Conservation (phyloP, 2,329 filamentous ascomycete genomes). For the Seiridium cupressi region DNA sequence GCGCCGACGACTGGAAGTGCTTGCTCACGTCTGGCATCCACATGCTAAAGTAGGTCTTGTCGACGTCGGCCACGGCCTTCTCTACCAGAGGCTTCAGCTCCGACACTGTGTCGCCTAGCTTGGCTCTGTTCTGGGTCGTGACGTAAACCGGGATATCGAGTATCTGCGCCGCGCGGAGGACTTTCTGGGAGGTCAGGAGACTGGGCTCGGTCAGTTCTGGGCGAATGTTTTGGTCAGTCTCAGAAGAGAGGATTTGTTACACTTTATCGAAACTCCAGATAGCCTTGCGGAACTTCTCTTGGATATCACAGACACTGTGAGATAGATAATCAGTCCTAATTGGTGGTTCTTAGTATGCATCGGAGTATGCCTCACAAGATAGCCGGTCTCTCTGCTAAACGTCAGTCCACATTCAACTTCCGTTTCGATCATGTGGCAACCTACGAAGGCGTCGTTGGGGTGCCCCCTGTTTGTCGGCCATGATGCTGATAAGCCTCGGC, state of each 20-base stretch:
- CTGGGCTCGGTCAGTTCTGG: conserved; percentile 34
- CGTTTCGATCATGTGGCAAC: conserved; percentile 7
- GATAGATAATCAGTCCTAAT: not conserved
- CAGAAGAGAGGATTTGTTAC: conserved; percentile 38
- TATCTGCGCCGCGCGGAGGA: conserved; percentile 62
- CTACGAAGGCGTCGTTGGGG: conserved; percentile 22
- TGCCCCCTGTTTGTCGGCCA: conserved; percentile 14
- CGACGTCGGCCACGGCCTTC: conserved; percentile 56
- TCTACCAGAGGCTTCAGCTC: conserved; percentile 61
- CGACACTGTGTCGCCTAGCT: conserved; percentile 76
- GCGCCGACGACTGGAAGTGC: conserved; percentile 25
- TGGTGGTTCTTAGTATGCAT: not conserved
- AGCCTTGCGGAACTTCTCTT: conserved; percentile 83
- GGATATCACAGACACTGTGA: conserved; percentile 83
- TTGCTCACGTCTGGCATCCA: conserved; percentile 64
- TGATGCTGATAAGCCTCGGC: conserved; percentile 15
- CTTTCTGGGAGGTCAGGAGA: conserved; percentile 65
- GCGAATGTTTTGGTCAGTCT: not conserved
- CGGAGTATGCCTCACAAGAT: conserved; percentile 43
- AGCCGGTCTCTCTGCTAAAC: conserved; percentile 40
- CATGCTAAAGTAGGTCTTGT: conserved; percentile 95
- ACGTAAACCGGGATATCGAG: conserved; percentile 77
- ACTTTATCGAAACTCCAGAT: conserved; percentile 86
- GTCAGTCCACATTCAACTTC: conserved; percentile 9
- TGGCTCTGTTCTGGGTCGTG: conserved; percentile 79